Conservation (phyloP, 305 asterid species). For the Fraxinus sp. region DNA sequence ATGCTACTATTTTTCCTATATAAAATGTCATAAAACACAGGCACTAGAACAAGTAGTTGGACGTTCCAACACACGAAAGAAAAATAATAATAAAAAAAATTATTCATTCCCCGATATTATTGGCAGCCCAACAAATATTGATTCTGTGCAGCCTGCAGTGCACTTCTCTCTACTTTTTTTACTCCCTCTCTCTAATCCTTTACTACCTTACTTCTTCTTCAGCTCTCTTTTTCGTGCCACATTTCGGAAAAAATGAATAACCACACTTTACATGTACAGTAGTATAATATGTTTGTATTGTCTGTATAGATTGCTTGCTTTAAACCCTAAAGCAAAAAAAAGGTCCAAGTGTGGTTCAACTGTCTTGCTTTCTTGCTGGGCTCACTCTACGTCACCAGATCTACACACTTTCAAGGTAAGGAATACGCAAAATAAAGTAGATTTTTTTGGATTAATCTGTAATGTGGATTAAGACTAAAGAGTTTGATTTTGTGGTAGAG, state of each 20-base stretch:
- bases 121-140: constrained; percentile 30
- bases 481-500: not conserved
- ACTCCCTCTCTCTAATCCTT: constrained; percentile 3
- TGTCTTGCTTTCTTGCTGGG: constrained; percentile 38
- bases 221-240: constrained; percentile 26
- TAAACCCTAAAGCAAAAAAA: constrained; percentile 38
- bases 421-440: not conserved
- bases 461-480: constrained; percentile 2
- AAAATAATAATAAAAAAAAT: not conserved
- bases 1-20: not conserved
- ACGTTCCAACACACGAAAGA: constrained; percentile 18
- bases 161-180: not conserved
- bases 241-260: constrained; percentile 31
- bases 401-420: constrained; percentile 36
- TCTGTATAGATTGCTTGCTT: constrained; percentile 16
- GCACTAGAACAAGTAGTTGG: constrained; percentile 21
- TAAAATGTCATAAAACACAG: constrained; percentile 21
- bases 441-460: constrained; percentile 10
- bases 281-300: constrained; percentile 18
- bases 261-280: constrained; percentile 17
- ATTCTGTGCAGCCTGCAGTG: constrained; percentile 1
- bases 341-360: constrained; percentile 30
- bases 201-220: constrained; percentile 14
- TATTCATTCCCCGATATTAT: constrained; percentile 29
- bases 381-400: constrained; percentile 44